Evolutionary conservation across 1,139 yeast species (phyloP).

Genomic region (Geotrichum phurueaensis): DNA sequence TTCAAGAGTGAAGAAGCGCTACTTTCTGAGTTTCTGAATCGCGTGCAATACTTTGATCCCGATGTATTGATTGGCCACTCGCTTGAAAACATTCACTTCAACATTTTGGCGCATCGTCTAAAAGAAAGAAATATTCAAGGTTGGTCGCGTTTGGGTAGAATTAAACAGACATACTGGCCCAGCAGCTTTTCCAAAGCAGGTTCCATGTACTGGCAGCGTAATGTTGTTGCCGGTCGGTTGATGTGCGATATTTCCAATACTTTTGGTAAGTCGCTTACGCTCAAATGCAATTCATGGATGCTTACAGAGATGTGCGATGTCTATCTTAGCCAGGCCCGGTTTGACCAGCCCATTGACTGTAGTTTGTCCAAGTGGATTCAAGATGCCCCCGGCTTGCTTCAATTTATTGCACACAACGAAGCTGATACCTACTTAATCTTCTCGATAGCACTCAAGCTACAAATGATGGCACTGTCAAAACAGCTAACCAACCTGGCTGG

Average conservation of each 20-base stretch:
- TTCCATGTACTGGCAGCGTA: slow-evolving; percentile 48
- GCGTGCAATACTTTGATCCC: slow-evolving; percentile 71
- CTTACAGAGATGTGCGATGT: slow-evolving; percentile 83
- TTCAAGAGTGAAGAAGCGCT: slow-evolving; percentile 65
- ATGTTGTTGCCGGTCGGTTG: slow-evolving; percentile 78
- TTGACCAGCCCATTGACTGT: slow-evolving; percentile 69
- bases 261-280: slow-evolving; percentile 87
- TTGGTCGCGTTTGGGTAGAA: slow-evolving; percentile 84
- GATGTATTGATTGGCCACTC: slow-evolving; percentile 88
- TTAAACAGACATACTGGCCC: slow-evolving; percentile 67
- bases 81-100: slow-evolving; percentile 70
- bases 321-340: slow-evolving; percentile 55
- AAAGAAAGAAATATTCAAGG: slow-evolving; percentile 62
- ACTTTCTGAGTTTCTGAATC: slow-evolving; percentile 59
- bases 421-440: slow-evolving; percentile 58
- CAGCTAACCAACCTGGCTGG: slow-evolving; percentile 94
- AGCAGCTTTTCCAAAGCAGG: slow-evolving; percentile 52
- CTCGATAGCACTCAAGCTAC: slow-evolving; percentile 75
- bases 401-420: slow-evolving; percentile 67
- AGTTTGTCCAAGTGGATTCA: slow-evolving; percentile 49
- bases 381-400: slow-evolving; percentile 59
- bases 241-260: slow-evolving; percentile 91
- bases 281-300: slow-evolving; percentile 96
- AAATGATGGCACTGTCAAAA: slow-evolving; percentile 80
- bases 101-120: slow-evolving; percentile 77